Conservation (phyloP, 208 protist species). For the Leishmania lainsoni region DNA sequence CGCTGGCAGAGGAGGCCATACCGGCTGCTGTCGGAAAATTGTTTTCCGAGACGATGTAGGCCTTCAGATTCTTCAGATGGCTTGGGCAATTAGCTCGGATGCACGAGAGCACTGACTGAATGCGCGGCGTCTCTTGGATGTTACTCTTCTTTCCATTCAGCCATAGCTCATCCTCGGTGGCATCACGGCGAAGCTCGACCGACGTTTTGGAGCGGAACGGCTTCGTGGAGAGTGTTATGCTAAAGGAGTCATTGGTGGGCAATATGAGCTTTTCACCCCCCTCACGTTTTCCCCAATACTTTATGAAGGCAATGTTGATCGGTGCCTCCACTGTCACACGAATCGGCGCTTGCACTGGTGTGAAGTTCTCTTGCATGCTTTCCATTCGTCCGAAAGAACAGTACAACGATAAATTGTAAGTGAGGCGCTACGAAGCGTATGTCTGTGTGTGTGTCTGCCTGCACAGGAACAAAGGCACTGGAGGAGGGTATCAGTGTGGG, state of each 20-base stretch:
- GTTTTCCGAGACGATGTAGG: constrained; percentile 96
- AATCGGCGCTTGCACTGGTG: constrained; percentile 29
- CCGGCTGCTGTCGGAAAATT: constrained; percentile 99
- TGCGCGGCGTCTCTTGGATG: constrained; percentile 63
- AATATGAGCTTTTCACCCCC: constrained; percentile 90
- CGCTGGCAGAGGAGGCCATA: constrained; percentile 98
- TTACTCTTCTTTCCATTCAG: constrained; percentile 94
- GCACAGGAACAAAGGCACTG: too few relatives aligned
- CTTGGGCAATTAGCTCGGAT: constrained; percentile 56
- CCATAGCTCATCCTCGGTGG: constrained; percentile 90
- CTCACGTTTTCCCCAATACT: constrained; percentile 99
- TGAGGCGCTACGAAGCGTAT: neutral
- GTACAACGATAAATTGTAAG: too few relatives aligned
- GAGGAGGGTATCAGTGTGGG: neutral
- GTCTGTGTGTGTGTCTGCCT: neutral
- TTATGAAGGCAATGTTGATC: constrained; percentile 99
- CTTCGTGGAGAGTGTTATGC: constrained; percentile 94
- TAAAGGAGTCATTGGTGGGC: constrained; percentile 98
- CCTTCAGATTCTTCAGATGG: constrained; percentile 54
- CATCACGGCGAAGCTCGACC: constrained; percentile 70
- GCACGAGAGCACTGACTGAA: constrained; percentile 77
- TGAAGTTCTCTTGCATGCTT: neutral
- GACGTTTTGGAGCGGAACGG: constrained; percentile 96
- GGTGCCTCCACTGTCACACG: constrained; percentile 93
- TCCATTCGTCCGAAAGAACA: neutral